These are phyloP conservation scores for Leccinum truebloodii DNA, from an alignment of 768 basidiomycete species.

Conservation along the genomic window DNA sequence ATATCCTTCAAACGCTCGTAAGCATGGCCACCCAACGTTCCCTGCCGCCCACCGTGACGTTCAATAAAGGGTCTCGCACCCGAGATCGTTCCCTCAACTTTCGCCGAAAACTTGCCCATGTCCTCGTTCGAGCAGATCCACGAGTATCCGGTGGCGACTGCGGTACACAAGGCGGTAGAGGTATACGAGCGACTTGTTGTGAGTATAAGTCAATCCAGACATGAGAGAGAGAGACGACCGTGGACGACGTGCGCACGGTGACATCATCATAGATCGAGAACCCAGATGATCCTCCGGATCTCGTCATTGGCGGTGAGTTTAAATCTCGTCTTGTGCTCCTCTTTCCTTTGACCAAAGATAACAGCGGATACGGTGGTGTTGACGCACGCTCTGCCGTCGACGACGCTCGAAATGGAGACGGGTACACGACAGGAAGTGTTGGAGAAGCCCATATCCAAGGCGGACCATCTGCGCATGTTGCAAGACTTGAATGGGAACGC, in stretches of 20 bases:
- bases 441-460: constrained; percentile 82
- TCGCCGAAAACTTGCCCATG: constrained; percentile 75
- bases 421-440: constrained; percentile 68
- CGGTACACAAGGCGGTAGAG: constrained; percentile 78
- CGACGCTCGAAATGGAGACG: constrained; percentile 45
- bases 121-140: constrained; percentile 67
- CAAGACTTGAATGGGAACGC: constrained; percentile 81
- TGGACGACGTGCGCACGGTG: background rate
- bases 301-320: constrained; percentile 71
- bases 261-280: constrained; percentile 41
- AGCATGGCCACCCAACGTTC: constrained; percentile 24
- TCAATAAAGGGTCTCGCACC: constrained; percentile 56
- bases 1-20: constrained; percentile 79
- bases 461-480: constrained; percentile 86
- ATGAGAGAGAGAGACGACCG: background rate
- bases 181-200: constrained; percentile 85
- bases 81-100: constrained; percentile 73
- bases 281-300: constrained; percentile 71
- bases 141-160: constrained; percentile 77
- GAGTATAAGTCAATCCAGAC: constrained; percentile 21
- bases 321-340: background rate
- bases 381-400: constrained; percentile 64
- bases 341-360: background rate
- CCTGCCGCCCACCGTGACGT: background rate
- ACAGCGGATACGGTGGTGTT: constrained; percentile 98